These are phyloP conservation scores for Trichoderma lentiforme DNA, from an alignment of 2,329 filamentous ascomycete species.

Conservation along the genomic window DNA sequence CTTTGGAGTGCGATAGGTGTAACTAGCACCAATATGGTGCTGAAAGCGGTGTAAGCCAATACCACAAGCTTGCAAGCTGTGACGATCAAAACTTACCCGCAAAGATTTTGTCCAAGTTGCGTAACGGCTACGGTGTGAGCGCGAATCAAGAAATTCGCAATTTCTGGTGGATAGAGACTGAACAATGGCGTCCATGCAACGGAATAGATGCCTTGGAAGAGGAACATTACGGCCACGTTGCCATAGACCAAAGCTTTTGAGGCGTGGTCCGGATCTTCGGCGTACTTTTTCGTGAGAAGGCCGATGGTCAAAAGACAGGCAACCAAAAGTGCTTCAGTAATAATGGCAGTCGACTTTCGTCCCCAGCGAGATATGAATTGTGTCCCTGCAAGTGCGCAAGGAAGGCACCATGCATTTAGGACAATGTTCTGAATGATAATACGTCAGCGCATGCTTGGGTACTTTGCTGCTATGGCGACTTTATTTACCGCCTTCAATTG, in stretches of 20 bases:
- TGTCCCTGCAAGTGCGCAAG: background rate
- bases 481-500: background rate
- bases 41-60: background rate
- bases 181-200: background rate
- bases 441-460: background rate
- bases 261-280: background rate
- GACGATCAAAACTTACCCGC: background rate
- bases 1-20: background rate
- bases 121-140: background rate
- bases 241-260: background rate
- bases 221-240: background rate
- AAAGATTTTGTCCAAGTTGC: background rate
- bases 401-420: background rate
- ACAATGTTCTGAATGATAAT: background rate
- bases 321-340: background rate
- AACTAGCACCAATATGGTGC: background rate
- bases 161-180: background rate
- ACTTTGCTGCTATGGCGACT: background rate
- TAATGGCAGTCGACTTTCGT: background rate
- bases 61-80: background rate
- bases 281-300: background rate
- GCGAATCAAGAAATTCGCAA: background rate
- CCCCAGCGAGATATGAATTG: background rate
- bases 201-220: background rate
- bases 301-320: background rate